Percentiles rank a stretch among this genome's conserved stretches.
These are phyloP conservation scores for Trichoderma sp. DNA, from an alignment of 2,329 filamentous ascomycete species.

Conservation along the genomic window DNA sequence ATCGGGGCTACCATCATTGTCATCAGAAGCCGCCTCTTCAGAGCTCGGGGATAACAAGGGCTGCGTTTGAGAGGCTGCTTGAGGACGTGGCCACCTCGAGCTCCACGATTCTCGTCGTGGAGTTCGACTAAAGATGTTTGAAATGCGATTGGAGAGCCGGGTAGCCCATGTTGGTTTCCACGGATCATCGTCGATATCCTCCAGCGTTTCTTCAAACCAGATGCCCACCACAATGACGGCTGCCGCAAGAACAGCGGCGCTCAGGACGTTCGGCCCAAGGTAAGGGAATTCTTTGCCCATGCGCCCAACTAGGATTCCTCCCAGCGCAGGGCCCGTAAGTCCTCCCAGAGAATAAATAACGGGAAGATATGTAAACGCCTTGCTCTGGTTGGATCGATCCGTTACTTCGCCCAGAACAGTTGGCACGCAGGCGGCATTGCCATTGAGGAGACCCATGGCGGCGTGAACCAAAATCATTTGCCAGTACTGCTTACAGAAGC, in stretches of 20 bases:
- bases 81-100: constrained; percentile 37
- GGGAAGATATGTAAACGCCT: constrained; percentile 89
- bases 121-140: constrained; percentile 15
- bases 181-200: constrained; percentile 31
- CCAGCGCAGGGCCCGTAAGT: constrained; percentile 89
- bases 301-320: constrained; percentile 73
- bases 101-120: constrained; percentile 37
- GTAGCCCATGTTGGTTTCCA: constrained; percentile 36
- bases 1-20: constrained; percentile 22
- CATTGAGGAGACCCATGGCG: constrained; percentile 89
- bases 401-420: constrained; percentile 95
- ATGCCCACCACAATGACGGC: constrained; percentile 73
- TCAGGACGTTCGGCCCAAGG: constrained; percentile 76
- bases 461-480: constrained; percentile 84
- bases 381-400: constrained; percentile 89
- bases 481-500: constrained; percentile 77
- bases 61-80: constrained; percentile 24
- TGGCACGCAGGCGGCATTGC: constrained; percentile 90
- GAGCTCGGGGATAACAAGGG: constrained; percentile 29
- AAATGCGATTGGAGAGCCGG: constrained; percentile 29
- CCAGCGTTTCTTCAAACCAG: constrained; percentile 78
- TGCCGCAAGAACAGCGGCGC: constrained; percentile 66
- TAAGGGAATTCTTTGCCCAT: constrained; percentile 70
- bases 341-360: constrained; percentile 94
- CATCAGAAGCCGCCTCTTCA: constrained; percentile 26